Base-by-base conservation (phyloP, 140 eudicot genomes). In the Anethum foeniculum region DNA sequence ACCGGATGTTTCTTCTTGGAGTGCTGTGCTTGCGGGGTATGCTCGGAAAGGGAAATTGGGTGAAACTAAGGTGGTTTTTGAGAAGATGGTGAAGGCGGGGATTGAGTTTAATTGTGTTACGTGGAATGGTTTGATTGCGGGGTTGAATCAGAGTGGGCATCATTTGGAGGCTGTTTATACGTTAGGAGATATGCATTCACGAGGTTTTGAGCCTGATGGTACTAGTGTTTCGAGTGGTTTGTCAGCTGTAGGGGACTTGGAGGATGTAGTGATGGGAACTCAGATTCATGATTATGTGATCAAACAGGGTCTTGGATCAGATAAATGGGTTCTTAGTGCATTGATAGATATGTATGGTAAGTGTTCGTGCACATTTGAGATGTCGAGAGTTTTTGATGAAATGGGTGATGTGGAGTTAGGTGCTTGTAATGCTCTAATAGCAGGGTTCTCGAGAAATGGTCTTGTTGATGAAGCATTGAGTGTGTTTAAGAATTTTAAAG, bases 101-200 rank as follows among this genome's bases (percentile, higher is more conserved):
- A 48, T 89, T 79, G 92, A 90, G 69, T 90, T 90, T 1, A 95
- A 92, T 89, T 52, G 83, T 62, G 97, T 95, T 7, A 79, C 89
- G 4, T 91, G 97, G 99, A 95, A 95, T 78, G 99, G 99, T 44
- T 52, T 95, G 90, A 91, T 95, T 56, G 86, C 93, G 1, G 97
- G 99, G 81, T 90, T 95, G 64, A 95, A 92, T 71, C 97, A 87
- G 79, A 92, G 99, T 54, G 93, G 97, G 18, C 43, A 74, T 79
- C 73, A 67, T 82, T 60, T 79, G 47, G 97, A 95, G 80, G 97
- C 99, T 14, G 87, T 92, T 69, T 47, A 9, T 41, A 79, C 88
- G 90, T 95, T 95, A 81, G 75, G 73, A 32, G 81, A 83, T 32
- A 92, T 92, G 97, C 83, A 77, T 72, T 84, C 81, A 19, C 41